phyloP scores from a whole-genome alignment of 306 rosid genomes.

The Cucumis cinereus region DNA sequence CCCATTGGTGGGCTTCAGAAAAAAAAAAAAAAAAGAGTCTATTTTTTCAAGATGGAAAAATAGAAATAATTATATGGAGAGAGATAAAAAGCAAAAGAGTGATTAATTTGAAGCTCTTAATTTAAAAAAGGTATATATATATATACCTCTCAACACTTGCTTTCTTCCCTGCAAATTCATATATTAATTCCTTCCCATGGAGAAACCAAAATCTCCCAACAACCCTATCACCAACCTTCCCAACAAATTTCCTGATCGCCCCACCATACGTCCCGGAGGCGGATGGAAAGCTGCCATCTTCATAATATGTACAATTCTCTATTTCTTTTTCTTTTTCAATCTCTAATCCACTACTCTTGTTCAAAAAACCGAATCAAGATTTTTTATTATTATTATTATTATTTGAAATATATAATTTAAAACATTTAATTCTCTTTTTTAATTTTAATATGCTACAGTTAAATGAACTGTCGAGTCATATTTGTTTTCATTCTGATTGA shows the following conservation, averaged over 20 bases:
- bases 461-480: no score
- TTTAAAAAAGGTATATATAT: not conserved
- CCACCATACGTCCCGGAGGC: constrained; percentile 12
- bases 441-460: no score
- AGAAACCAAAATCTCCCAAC: not conserved
- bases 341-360: no score
- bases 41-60: not conserved
- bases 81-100: not conserved
- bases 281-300: constrained; percentile 57
- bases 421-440: no score
- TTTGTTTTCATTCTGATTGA: not conserved
- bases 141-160: not conserved
- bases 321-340: not conserved
- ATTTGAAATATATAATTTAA: not conserved
- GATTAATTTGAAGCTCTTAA: not conserved
- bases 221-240: not conserved
- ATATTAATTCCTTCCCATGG: not conserved
- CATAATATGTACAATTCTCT: constrained; percentile 23
- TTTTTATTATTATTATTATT: not conserved
- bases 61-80: not conserved
- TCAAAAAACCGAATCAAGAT: no score
- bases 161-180: not conserved
- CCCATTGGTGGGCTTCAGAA: not conserved
- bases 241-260: not conserved
- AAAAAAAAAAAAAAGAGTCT: not conserved